Conservation (phyloP, 371 early-diverging fungal genomes). For the Syncephalastrum sp. region DNA sequence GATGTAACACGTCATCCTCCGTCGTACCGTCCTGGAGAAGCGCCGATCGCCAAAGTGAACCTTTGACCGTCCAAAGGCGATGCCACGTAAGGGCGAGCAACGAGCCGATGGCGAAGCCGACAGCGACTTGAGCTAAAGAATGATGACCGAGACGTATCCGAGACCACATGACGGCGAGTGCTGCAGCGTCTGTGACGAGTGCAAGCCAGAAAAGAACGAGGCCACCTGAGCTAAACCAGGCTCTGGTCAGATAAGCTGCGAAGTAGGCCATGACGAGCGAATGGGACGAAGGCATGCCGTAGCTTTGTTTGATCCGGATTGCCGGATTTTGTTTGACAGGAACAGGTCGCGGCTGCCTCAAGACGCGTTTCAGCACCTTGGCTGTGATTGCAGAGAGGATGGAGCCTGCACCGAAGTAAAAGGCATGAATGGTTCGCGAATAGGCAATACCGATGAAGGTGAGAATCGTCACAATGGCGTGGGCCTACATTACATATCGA, state of each 20-base stretch:
- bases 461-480: constrained; percentile 8
- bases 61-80: constrained; percentile 3
- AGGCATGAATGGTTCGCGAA: constrained; percentile 28
- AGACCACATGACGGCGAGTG: constrained; percentile 52
- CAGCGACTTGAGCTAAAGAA: constrained; percentile 49
- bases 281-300: constrained; percentile 81
- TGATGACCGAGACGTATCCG: constrained; percentile 53
- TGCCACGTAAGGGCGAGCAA: constrained; percentile 12
- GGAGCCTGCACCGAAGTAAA: constrained; percentile 30
- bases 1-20: not conserved
- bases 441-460: constrained; percentile 14
- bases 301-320: constrained; percentile 22
- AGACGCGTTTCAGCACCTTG: constrained; percentile 44
- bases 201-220: no score
- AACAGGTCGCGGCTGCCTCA: constrained; percentile 52
- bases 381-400: constrained; percentile 29
- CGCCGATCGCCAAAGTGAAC: no score
- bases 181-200: no score
- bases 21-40: no score
- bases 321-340: constrained; percentile 1
- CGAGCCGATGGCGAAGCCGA: constrained; percentile 43
- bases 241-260: constrained; percentile 35
- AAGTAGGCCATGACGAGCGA: constrained; percentile 74
- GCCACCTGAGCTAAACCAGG: no score
- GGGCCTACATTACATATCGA: constrained; percentile 4